A percentile compares a stretch with the other conserved stretches of the same genome.
These are phyloP conservation scores for Rhodomyrtus tomentosa DNA, from an alignment of 345 rosid genomes.

Conservation along the genomic window DNA sequence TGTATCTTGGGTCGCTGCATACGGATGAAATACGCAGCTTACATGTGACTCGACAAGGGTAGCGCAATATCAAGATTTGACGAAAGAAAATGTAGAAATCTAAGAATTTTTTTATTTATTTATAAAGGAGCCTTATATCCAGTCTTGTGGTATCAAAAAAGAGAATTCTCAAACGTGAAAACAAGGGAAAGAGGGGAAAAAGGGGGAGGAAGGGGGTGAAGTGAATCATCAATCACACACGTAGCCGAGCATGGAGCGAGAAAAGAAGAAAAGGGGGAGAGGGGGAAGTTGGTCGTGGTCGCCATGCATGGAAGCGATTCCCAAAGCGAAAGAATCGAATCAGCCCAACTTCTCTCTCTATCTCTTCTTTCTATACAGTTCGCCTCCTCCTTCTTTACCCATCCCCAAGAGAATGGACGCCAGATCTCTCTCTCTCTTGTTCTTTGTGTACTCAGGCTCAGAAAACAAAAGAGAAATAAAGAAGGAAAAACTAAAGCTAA, in stretches of 20 bases:
- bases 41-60: background rate
- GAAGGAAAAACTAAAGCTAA: background rate
- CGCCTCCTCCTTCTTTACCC: background rate
- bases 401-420: background rate
- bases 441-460: background rate
- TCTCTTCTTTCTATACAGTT: background rate
- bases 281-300: background rate
- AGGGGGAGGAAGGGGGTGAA: background rate
- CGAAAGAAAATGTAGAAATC: background rate
- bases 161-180: background rate
- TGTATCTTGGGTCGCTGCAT: too few species aligned
- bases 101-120: background rate
- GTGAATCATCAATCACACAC: background rate
- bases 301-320: conserved; percentile 42
- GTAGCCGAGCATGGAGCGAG: background rate
- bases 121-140: background rate
- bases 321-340: conserved; percentile 38
- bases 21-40: too few species aligned
- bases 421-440: background rate
- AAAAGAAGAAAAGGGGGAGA: background rate
- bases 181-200: background rate
- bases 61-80: background rate
- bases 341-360: conserved; percentile 17
- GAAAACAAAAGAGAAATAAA: background rate
- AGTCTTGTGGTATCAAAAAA: background rate